Base-by-base conservation (phyloP, 2,329 filamentous ascomycete species). In the Pseudogymnoascus sp. region DNA sequence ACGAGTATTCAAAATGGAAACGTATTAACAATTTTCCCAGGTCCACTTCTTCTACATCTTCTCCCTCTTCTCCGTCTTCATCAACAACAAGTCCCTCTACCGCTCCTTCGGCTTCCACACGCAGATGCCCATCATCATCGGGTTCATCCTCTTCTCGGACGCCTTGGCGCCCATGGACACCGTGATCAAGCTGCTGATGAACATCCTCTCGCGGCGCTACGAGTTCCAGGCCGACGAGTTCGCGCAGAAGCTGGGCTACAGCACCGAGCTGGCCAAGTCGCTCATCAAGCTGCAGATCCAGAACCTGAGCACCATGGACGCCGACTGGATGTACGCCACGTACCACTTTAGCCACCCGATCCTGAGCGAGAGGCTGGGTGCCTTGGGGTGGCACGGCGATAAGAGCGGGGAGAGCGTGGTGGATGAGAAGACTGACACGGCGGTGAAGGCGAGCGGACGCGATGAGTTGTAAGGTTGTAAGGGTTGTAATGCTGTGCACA, bases 311-410 rank as follows among this genome's bases (percentile, higher is more conserved):
- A 96, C 91, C 66, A 97, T 99, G 93, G 95, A 99, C 72, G 95
- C 95, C 29, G 96, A 99, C 78, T 96, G 90, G 89, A 86, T 97
- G 84, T 99, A 96, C 77, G 95, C 95, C 62, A 96, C 89, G 78
- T 99, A 97, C 81, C 93, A 99, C 79, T 97, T 96, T 82, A 97
- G 93, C 24, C 95, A 99, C 78, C 95, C 95, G 0, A 97, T 97
- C 69, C 81, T 99, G 68, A 90, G 93, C 1, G 96, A 99, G 82
- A 86, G 95, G 71, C 82, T 99, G 71, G 91, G 90, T 76, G 95
- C 93, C 1, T 83, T 99, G 65, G 88, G 90, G 68, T 99, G 93
- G 93, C 86, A 87, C 72, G 86, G 90, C 65, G 80, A 82, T 69
- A 84, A 83, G 72, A 75, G 50, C 19, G 26, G 26, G 11, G 31